Percentiles rank a stretch among this genome's conserved stretches.
These are phyloP conservation scores for Ensete glaucum DNA, from an alignment of 176 grass and related monocot genomes.

Conservation along the genomic window DNA sequence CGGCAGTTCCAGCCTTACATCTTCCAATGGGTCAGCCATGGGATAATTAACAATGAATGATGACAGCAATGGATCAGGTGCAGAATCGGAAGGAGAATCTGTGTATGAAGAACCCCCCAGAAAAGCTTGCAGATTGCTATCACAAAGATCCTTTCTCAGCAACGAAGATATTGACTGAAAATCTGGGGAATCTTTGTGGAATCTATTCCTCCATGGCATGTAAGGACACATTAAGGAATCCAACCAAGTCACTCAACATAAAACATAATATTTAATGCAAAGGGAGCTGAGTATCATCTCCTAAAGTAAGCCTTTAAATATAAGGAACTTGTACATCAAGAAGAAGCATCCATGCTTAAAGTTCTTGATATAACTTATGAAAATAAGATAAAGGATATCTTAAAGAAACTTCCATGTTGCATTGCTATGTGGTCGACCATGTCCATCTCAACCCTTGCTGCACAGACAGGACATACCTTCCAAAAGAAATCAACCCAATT, in stretches of 20 bases:
- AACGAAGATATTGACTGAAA: neutral
- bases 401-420: slow-evolving; percentile 12
- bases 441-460: slow-evolving; percentile 8
- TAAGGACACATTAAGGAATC: slow-evolving; percentile 1
- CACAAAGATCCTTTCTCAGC: slow-evolving; percentile 9
- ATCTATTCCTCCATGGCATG: slow-evolving; percentile 3
- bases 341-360: neutral
- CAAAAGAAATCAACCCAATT: neutral
- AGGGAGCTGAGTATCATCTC: neutral
- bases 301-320: neutral
- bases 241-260: neutral
- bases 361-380: neutral
- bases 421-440: slow-evolving; percentile 11
- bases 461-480: slow-evolving; percentile 18
- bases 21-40: slow-evolving; percentile 9
- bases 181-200: slow-evolving; percentile 2
- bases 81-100: neutral
- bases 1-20: neutral
- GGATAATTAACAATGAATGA: slow-evolving; percentile 12
- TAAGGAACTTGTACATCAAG: neutral
- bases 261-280: neutral
- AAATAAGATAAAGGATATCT: slow-evolving; percentile 9
- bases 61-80: slow-evolving; percentile 18
- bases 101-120: neutral
- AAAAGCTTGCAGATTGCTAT: neutral